A percentile compares a stretch with the other conserved stretches of the same genome.
phyloP scores from a whole-genome alignment of 345 rosid genomes.

The Clausena lansium region DNA sequence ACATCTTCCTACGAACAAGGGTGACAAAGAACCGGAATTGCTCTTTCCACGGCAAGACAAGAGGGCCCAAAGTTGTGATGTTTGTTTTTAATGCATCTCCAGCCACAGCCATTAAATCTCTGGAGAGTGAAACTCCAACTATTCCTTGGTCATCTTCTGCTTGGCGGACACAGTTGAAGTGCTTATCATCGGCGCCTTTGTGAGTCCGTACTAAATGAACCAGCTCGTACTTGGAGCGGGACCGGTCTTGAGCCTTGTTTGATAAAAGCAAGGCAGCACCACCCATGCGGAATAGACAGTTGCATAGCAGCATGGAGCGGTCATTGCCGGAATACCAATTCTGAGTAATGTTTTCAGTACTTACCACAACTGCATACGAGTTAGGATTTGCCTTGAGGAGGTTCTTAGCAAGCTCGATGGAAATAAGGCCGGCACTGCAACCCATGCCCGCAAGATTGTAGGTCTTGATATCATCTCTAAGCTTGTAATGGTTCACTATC shows the following conservation, averaged over 20 bases:
- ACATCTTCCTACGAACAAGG: slow-evolving; percentile 37
- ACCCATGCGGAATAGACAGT: slow-evolving; percentile 90
- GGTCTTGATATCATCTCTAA: slow-evolving; percentile 59
- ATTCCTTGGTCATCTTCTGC: slow-evolving; percentile 64
- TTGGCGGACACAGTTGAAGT: slow-evolving; percentile 73
- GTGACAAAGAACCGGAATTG: slow-evolving; percentile 49
- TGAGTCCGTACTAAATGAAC: slow-evolving; percentile 78
- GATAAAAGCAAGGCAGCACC: slow-evolving; percentile 81
- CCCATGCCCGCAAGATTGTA: slow-evolving; percentile 95
- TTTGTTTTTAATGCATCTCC: slow-evolving; percentile 63
- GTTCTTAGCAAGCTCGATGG: slow-evolving; percentile 62
- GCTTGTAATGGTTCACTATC: slow-evolving; percentile 73
- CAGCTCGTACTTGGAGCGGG: slow-evolving; percentile 66
- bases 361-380: slow-evolving; percentile 67
- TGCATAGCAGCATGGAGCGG: slow-evolving; percentile 74
- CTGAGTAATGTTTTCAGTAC: slow-evolving; percentile 84
- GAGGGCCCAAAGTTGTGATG: slow-evolving; percentile 58
- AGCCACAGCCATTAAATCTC: slow-evolving; percentile 59
- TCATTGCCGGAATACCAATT: slow-evolving; percentile 85
- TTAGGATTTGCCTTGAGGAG: slow-evolving; percentile 74
- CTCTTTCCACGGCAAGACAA: slow-evolving; percentile 66
- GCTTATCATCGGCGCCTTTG: slow-evolving; percentile 67
- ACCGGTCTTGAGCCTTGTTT: slow-evolving; percentile 50
- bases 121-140: slow-evolving; percentile 42
- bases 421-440: slow-evolving; percentile 83